Percentiles rank a stretch among this genome's conserved stretches.
Evolutionary conservation across 768 basidiomycete species (phyloP).

Genomic region (Tephrocybe sp.): DNA sequence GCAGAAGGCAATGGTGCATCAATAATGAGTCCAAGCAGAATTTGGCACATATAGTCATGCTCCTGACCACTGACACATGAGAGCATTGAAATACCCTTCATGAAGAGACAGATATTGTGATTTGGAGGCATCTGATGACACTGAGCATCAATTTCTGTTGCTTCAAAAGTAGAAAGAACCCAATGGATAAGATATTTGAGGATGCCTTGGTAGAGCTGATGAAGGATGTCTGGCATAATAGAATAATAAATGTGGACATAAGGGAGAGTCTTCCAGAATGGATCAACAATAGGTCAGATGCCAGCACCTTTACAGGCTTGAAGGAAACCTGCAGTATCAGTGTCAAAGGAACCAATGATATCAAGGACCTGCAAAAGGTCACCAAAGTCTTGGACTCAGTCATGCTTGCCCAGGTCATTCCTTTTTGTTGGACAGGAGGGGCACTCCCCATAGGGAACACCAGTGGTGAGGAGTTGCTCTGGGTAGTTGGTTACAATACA

Average conservation of each 20-base stretch:
- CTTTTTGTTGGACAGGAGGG: conserved; percentile 21
- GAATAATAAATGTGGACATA: conserved; percentile 1
- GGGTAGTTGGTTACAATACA: conserved; percentile 39
- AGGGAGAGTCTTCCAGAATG: conserved; percentile 4
- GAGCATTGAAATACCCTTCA: conserved; percentile 33
- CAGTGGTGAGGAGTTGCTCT: conserved; percentile 39
- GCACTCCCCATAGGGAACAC: conserved; percentile 25
- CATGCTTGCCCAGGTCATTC: conserved; percentile 19
- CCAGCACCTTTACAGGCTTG: conserved; percentile 9
- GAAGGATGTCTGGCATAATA: conserved; percentile 6
- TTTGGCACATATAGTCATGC: conserved; percentile 29
- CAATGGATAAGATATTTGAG: conserved; percentile 6
- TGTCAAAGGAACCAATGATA: background rate
- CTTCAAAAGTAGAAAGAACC: conserved; percentile 12
- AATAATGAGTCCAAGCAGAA: conserved; percentile 32
- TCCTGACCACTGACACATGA: conserved; percentile 32
- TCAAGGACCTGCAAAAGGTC: conserved; percentile 3
- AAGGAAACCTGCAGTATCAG: background rate
- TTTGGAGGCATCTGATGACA: conserved; percentile 31
- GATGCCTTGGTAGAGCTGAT: conserved; percentile 10
- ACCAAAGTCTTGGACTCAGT: conserved; percentile 23
- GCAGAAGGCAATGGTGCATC: conserved; percentile 19
- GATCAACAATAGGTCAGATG: conserved; percentile 22
- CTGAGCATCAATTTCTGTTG: conserved; percentile 34
- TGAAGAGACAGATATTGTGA: conserved; percentile 32